Evolutionary conservation across 1,284 basidiomycete genomes (phyloP).

Genomic region (Uromyces viciae-fabae): DNA sequence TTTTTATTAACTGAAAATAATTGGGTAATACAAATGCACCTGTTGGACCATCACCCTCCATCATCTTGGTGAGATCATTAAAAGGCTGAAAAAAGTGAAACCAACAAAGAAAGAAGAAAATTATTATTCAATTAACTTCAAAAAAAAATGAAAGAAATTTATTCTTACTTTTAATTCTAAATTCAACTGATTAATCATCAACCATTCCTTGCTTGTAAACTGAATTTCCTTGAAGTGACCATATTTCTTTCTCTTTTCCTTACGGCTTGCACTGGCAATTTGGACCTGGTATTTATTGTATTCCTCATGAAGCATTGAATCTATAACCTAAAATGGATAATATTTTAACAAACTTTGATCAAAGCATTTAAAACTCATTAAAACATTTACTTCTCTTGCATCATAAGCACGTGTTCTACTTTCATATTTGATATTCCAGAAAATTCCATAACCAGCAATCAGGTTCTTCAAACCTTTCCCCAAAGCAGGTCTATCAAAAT

Average conservation of each 20-base stretch:
- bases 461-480: not conserved
- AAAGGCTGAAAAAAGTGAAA: not conserved
- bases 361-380: not conserved
- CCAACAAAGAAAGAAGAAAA: not conserved
- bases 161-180: constrained; percentile 4
- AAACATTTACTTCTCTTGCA: constrained; percentile 13
- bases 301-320: constrained; percentile 9
- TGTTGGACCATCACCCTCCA: not conserved
- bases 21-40: not conserved
- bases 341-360: too few species aligned
- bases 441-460: constrained; percentile 20
- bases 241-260: not conserved
- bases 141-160: not conserved
- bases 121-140: not conserved
- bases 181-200: constrained; percentile 9
- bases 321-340: too few species aligned
- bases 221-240: constrained; percentile 8
- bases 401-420: not conserved
- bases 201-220: not conserved
- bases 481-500: not conserved
- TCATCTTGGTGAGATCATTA: not conserved
- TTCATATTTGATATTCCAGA: constrained; percentile 23
- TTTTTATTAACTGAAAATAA: not conserved
- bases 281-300: not conserved
- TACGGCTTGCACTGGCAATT: not conserved